Percentiles rank a stretch among this genome's conserved stretches.
Evolutionary conservation across 495 filamentous ascomycete genomes (phyloP).

Genomic region (Articulospora tetracladia): DNA sequence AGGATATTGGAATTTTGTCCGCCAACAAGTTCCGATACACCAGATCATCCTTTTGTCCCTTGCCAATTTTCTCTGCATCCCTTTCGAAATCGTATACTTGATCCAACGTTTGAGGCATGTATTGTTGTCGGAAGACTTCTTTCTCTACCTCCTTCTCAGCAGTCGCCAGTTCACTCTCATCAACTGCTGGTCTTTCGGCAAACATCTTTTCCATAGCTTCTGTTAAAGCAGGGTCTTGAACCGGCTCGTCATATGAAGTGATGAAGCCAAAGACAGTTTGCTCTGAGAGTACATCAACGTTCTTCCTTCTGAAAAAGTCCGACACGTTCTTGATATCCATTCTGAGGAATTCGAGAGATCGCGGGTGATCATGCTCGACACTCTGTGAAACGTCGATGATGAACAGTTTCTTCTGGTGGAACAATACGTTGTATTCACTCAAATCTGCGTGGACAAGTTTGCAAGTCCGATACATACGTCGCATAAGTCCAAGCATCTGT

Average conservation of each 20-base stretch:
- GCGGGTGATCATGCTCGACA: constrained; percentile 93
- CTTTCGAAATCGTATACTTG: constrained; percentile 95
- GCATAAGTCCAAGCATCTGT: constrained; percentile 83
- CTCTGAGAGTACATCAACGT: constrained; percentile 74
- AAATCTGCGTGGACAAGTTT: constrained; percentile 91
- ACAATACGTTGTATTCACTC: constrained; percentile 95
- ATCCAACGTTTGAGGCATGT: constrained; percentile 89
- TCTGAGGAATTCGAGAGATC: constrained; percentile 84
- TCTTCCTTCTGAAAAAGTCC: constrained; percentile 85
- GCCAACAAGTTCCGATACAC: constrained; percentile 81
- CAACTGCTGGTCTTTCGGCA: constrained; percentile 32
- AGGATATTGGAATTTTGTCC: constrained; percentile 50
- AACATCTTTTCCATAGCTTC: constrained; percentile 45
- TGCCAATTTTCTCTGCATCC: constrained; percentile 71
- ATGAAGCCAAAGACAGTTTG: constrained; percentile 77
- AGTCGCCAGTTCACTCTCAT: constrained; percentile 47
- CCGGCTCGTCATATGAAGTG: constrained; percentile 48
- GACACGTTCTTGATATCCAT: constrained; percentile 97
- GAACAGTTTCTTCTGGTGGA: constrained; percentile 77
- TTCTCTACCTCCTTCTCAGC: constrained; percentile 65
- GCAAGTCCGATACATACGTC: constrained; percentile 85
- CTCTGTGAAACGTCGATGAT: constrained; percentile 97
- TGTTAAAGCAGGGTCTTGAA: constrained; percentile 41
- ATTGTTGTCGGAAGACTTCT: constrained; percentile 91
- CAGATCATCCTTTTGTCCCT: constrained; percentile 66